Conservation (phyloP, 225 moss, liverwort and hornwort species). For the Physcomitrium patens region DNA sequence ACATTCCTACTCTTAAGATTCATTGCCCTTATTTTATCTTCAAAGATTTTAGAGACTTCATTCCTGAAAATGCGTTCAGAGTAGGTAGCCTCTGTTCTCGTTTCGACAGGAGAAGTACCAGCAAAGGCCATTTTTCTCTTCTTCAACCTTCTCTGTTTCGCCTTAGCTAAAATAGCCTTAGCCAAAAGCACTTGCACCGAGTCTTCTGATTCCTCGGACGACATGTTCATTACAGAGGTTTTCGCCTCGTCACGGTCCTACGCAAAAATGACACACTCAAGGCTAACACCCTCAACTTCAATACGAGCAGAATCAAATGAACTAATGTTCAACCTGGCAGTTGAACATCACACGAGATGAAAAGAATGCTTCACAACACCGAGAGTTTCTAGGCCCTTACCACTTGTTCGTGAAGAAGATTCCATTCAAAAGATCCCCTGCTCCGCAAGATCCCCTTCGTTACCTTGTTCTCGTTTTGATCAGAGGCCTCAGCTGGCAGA, state of each 20-base stretch:
- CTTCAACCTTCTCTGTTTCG: conserved; percentile 42
- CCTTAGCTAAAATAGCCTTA: conserved; percentile 37
- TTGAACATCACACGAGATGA: not conserved
- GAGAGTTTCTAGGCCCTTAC: conserved; percentile 7
- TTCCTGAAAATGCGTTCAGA: not conserved
- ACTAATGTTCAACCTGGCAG: not conserved
- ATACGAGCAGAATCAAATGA: too few species aligned
- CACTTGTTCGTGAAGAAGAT: conserved; percentile 9
- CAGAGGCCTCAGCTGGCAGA: conserved; percentile 3
- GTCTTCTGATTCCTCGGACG: conserved; percentile 37
- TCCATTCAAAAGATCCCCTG: conserved; percentile 5
- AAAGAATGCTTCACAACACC: not conserved
- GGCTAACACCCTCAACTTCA: too few species aligned
- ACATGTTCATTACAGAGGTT: conserved; percentile 24
- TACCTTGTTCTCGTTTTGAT: conserved; percentile 17
- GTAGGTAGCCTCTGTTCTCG: conserved; percentile 4
- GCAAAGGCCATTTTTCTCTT: conserved; percentile 31
- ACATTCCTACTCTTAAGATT: not conserved
- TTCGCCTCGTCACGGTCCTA: conserved; percentile 27
- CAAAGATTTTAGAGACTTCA: not conserved
- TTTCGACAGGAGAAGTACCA: conserved; percentile 4
- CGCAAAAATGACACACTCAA: too few species aligned
- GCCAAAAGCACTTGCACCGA: conserved; percentile 42
- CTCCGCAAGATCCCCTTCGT: not conserved
- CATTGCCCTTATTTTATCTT: not conserved